phyloP scores from a whole-genome alignment of 768 basidiomycete genomes.

The Chiua virens region DNA sequence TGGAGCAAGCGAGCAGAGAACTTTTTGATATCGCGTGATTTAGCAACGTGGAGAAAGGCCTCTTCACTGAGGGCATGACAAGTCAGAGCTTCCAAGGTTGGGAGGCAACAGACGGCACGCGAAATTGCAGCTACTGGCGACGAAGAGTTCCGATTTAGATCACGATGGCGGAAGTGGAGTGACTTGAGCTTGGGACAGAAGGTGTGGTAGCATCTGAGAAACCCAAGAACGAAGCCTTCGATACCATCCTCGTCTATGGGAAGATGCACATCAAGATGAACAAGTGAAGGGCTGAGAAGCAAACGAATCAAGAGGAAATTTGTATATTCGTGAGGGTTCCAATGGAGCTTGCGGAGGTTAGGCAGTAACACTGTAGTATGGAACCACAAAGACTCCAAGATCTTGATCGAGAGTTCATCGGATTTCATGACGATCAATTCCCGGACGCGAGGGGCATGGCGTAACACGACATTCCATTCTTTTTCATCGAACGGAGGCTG shows the following conservation, averaged over 20 bases:
- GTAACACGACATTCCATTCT: constrained; percentile 1
- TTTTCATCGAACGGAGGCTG: constrained; percentile 5
- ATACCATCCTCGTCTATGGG: background rate
- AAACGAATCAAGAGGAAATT: background rate
- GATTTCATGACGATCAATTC: background rate
- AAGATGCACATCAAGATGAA: constrained; percentile 4
- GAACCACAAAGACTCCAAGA: constrained; percentile 3
- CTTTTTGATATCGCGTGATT: background rate
- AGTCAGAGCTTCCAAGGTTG: background rate
- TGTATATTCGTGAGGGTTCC: background rate
- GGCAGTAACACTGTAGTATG: constrained; percentile 7
- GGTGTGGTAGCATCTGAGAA: constrained; percentile 6
- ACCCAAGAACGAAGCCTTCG: background rate
- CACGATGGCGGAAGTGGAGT: background rate
- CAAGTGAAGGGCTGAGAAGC: constrained; percentile 10
- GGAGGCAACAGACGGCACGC: constrained; percentile 1
- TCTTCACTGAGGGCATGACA: background rate
- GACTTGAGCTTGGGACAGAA: constrained; percentile 11
- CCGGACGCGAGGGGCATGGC: constrained; percentile 7
- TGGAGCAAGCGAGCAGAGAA: background rate
- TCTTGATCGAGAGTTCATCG: background rate
- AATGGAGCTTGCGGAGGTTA: constrained; percentile 2
- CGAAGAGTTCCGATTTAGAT: no score
- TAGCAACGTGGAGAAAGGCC: background rate
- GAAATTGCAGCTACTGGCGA: background rate